Percentiles rank a stretch among this genome's conserved stretches.
phyloP scores from a whole-genome alignment of 805 yeast genomes.

The Ascoidea asiatica region DNA sequence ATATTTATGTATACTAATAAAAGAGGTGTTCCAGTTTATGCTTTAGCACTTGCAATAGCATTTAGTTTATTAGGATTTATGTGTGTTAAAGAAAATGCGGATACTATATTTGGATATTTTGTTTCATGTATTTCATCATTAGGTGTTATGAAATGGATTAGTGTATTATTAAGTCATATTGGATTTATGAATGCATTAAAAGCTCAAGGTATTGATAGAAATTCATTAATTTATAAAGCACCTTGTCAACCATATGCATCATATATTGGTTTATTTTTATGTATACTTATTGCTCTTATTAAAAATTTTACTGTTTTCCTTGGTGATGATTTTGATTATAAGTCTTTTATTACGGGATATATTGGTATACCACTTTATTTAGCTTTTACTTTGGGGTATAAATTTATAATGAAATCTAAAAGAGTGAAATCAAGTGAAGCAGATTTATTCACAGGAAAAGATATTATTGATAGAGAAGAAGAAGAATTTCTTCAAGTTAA shows the following conservation, averaged over 20 bases:
- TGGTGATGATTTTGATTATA: slow-evolving; percentile 43
- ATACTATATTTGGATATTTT: slow-evolving; percentile 23
- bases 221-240: slow-evolving; percentile 41
- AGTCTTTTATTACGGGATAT: slow-evolving; percentile 65
- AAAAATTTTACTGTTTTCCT: slow-evolving; percentile 67
- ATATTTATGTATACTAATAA: slow-evolving; percentile 19
- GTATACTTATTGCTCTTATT: slow-evolving; percentile 42
- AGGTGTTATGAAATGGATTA: slow-evolving; percentile 19
- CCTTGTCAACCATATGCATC: slow-evolving; percentile 65
- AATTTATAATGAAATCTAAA: slow-evolving; percentile 35
- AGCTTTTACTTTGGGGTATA: slow-evolving; percentile 43
- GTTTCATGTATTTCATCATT: slow-evolving; percentile 20
- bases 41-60: slow-evolving; percentile 13
- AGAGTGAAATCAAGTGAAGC: slow-evolving; percentile 38
- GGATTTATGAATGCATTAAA: slow-evolving; percentile 22
- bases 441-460: slow-evolving; percentile 42
- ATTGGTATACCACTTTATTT: slow-evolving; percentile 58
- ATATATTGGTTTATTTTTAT: slow-evolving; percentile 39
- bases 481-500: slow-evolving; percentile 14
- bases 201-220: slow-evolving; percentile 29
- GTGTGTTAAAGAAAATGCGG: slow-evolving; percentile 16
- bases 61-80: slow-evolving; percentile 26
- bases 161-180: slow-evolving; percentile 20
- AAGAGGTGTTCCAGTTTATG: slow-evolving; percentile 22
- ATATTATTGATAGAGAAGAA: slow-evolving; percentile 21